Conservation (phyloP, 2,329 filamentous ascomycete genomes). For the Cryphonectria nitschkei region DNA sequence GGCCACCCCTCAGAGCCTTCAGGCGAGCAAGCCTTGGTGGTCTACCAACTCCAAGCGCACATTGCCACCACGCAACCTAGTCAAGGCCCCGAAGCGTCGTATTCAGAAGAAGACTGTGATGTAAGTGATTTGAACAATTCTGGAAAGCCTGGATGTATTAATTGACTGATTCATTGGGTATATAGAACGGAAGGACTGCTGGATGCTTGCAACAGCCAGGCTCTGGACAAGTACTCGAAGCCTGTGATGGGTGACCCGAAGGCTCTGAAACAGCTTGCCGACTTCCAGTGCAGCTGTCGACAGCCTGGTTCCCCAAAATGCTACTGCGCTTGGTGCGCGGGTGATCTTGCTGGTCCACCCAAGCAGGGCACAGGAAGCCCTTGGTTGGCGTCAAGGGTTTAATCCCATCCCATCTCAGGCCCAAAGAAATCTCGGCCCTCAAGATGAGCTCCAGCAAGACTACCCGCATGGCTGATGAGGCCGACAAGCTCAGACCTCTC, state of each 20-base stretch:
- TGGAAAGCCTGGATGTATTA: not conserved
- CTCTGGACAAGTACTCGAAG: not conserved
- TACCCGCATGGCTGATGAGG: not conserved
- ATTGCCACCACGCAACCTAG: not conserved
- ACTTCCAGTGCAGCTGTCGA: not conserved
- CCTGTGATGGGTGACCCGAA: not conserved
- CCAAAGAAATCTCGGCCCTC: not conserved
- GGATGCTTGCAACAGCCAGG: not conserved
- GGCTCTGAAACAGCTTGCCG: not conserved
- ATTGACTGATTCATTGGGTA: not conserved
- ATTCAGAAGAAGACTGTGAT: not conserved
- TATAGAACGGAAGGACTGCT: not conserved
- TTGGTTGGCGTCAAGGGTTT: not conserved
- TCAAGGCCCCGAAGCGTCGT: not conserved
- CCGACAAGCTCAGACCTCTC: not conserved
- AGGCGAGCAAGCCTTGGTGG: not conserved
- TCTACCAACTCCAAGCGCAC: not conserved
- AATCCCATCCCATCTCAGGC: not conserved
- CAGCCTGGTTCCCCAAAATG: not conserved
- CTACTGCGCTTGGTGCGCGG: constrained; percentile 1
- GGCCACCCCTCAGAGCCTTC: not conserved
- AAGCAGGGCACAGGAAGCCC: not conserved
- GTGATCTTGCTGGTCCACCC: not conserved
- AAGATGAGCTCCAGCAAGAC: not conserved
- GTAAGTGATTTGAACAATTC: not conserved